Conservation (phyloP, 169 alveolate species). For the Plasmodium chabaudi region DNA sequence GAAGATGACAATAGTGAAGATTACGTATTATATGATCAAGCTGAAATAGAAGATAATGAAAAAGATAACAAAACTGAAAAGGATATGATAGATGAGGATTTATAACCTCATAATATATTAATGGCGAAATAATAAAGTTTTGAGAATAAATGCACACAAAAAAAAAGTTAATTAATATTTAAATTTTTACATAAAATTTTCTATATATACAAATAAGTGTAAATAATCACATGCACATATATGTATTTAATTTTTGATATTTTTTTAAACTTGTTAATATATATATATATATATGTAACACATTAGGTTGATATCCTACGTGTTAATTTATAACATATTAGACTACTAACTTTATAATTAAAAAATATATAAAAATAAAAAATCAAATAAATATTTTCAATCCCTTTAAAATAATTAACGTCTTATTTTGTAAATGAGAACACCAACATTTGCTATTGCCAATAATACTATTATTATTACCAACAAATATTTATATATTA, state of each 20-base stretch:
- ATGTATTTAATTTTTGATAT: too few species aligned
- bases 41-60: slow-evolving; percentile 3
- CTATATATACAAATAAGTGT: too few species aligned
- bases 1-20: background rate
- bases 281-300: too few species aligned
- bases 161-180: background rate
- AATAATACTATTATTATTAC: slow-evolving; percentile 29
- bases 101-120: slow-evolving; percentile 7
- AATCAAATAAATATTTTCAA: too few species aligned
- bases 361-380: too few species aligned
- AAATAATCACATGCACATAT: too few species aligned
- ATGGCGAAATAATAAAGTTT: slow-evolving; percentile 2
- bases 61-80: background rate
- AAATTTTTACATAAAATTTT: too few species aligned
- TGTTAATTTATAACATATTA: too few species aligned
- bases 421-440: slow-evolving; percentile 52
- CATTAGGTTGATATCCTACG: too few species aligned
- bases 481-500: slow-evolving; percentile 26
- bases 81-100: slow-evolving; percentile 17
- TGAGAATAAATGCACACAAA: slow-evolving; percentile 1
- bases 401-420: too few species aligned
- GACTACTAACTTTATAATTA: too few species aligned
- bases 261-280: too few species aligned
- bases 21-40: background rate
- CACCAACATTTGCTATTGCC: slow-evolving; percentile 70